These are phyloP conservation scores for Filosporella fistucella DNA, from an alignment of 495 filamentous ascomycete species.

Conservation along the genomic window DNA sequence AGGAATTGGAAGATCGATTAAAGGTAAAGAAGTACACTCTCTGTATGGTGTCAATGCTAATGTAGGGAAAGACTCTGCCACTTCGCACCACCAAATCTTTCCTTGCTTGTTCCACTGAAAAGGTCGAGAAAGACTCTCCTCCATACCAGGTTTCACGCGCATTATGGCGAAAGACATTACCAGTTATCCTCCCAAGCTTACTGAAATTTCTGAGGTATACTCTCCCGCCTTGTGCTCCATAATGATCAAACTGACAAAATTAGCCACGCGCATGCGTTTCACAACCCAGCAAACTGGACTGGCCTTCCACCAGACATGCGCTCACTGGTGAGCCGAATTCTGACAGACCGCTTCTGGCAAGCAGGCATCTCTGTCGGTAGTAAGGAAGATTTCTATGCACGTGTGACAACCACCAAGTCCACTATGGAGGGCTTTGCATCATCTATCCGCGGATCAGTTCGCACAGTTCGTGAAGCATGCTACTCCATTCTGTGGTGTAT, in stretches of 20 bases:
- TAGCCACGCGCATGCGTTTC: slow-evolving; percentile 89
- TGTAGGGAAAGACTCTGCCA: slow-evolving; percentile 56
- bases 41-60: slow-evolving; percentile 11
- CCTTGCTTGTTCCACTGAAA: slow-evolving; percentile 84
- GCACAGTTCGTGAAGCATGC: slow-evolving; percentile 84
- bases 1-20: slow-evolving; percentile 67
- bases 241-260: slow-evolving; percentile 14
- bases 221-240: background rate
- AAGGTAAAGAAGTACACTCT: slow-evolving; percentile 39
- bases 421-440: slow-evolving; percentile 94
- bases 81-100: slow-evolving; percentile 85
- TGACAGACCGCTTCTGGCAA: slow-evolving; percentile 98
- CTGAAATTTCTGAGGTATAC: slow-evolving; percentile 77
- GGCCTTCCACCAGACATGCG: slow-evolving; percentile 74
- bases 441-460: slow-evolving; percentile 79
- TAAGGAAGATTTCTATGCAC: slow-evolving; percentile 92
- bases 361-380: slow-evolving; percentile 93
- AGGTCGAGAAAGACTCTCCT: slow-evolving; percentile 63
- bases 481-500: slow-evolving; percentile 94
- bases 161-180: slow-evolving; percentile 81
- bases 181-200: slow-evolving; percentile 78
- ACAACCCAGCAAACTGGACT: slow-evolving; percentile 81
- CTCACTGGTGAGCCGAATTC: slow-evolving; percentile 69
- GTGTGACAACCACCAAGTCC: slow-evolving; percentile 78
- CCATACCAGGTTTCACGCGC: slow-evolving; percentile 65